A percentile compares a stretch with the other conserved stretches of the same genome.
Evolutionary conservation across 805 yeast species (phyloP).

Genomic region (Maudiozyma barnettii): DNA sequence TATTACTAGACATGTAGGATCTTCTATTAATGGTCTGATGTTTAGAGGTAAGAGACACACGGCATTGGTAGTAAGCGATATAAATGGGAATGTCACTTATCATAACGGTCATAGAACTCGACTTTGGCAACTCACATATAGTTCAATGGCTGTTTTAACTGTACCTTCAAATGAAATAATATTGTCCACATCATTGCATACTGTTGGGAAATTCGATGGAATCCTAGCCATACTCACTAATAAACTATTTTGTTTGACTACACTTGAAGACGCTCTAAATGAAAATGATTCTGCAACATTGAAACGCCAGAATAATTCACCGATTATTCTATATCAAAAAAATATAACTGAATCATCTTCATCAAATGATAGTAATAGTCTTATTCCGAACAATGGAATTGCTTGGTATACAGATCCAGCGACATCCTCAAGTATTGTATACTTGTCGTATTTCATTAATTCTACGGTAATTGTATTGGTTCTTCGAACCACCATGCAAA

Average conservation of each 20-base stretch:
- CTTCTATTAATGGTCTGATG: conserved; percentile 34
- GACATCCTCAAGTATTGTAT: conserved; percentile 2
- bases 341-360: background rate
- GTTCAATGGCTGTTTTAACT: conserved; percentile 11
- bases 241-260: conserved; percentile 10
- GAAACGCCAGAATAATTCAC: background rate
- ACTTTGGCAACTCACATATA: conserved; percentile 20
- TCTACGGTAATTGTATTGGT: conserved; percentile 7
- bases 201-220: conserved; percentile 5
- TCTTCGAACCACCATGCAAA: background rate
- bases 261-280: background rate
- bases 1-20: conserved; percentile 28
- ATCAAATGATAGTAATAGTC: background rate
- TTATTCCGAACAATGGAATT: conserved; percentile 7
- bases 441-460: conserved; percentile 16
- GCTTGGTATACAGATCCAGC: conserved; percentile 13
- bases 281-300: background rate
- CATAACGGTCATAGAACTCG: conserved; percentile 54
- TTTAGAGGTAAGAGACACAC: conserved; percentile 46
- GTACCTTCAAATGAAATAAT: conserved; percentile 10
- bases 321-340: background rate
- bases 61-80: conserved; percentile 47
- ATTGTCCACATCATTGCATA: background rate
- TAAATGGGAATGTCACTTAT: conserved; percentile 45
- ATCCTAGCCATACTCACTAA: conserved; percentile 20